phyloP scores from a whole-genome alignment of 495 filamentous ascomycete species.

The Lepidopterella palustris region DNA sequence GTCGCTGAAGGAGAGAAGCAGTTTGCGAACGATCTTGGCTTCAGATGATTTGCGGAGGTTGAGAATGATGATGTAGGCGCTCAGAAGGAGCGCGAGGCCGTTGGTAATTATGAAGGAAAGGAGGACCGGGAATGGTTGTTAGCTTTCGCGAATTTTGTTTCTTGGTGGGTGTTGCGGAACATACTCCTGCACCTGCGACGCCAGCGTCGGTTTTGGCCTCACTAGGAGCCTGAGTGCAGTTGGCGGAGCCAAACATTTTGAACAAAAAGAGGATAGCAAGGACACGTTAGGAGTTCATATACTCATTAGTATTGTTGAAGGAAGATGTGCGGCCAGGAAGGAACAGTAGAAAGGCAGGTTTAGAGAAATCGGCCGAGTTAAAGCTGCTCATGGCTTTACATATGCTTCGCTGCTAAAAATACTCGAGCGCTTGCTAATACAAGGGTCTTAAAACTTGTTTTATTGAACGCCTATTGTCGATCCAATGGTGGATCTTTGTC shows the following conservation, averaged over 20 bases:
- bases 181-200: conserved; percentile 52
- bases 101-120: conserved; percentile 56
- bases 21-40: conserved; percentile 47
- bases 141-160: neutral
- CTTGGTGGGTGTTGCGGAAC: conserved; percentile 19
- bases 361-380: too few relatives aligned
- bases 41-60: conserved; percentile 34
- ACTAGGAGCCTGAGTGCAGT: conserved; percentile 44
- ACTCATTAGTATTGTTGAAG: too few relatives aligned
- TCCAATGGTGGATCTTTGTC: too few relatives aligned
- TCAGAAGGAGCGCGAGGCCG: conserved; percentile 43
- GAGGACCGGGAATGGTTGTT: conserved; percentile 41
- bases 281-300: too few relatives aligned
- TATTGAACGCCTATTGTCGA: too few relatives aligned
- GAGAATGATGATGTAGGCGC: conserved; percentile 44
- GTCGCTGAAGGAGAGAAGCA: conserved; percentile 52
- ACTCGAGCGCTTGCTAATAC: too few relatives aligned
- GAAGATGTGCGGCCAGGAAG: too few relatives aligned
- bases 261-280: too few relatives aligned
- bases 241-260: conserved; percentile 30
- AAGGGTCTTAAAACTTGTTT: too few relatives aligned
- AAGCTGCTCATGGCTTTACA: too few relatives aligned
- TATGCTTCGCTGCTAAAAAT: too few relatives aligned
- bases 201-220: conserved; percentile 46
- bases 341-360: too few relatives aligned